Base-by-base conservation (phyloP, 495 filamentous ascomycete genomes). In the Penicillium goetzii region DNA sequence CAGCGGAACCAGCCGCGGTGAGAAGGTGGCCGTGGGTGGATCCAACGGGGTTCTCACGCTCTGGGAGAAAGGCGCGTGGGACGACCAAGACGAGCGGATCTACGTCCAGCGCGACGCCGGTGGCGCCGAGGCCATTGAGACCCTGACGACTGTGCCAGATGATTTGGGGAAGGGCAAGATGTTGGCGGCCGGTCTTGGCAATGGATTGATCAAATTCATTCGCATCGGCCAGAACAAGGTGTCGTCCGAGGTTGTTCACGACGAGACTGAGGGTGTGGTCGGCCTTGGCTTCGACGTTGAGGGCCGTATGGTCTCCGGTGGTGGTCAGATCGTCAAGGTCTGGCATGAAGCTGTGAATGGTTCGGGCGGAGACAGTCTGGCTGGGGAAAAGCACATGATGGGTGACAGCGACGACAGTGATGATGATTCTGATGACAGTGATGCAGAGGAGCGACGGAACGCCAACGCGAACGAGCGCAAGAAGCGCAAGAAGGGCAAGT, bases 41-140 rank as follows among this genome's bases (percentile, higher is more conserved):
- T 86, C 87, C 12, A 86, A 83, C 10, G 95, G 95, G 17, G 85
- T 96, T 6, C 67, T 97, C 63, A 96, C 93, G 11, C 80, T 97
- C 2, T 99, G 95, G 95, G 93, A 98, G 69, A 89, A 86, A 65
- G 95, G 93, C 1, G 84, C 87, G 1, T 98, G 95, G 93, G 93
- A 96, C 68, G 93, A 97, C 75, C 92, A 96, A 73, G 90, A 95
- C 64, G 92, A 96, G 73, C 85, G 92, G 5, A 88, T 98, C 61
- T 84, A 89, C 52, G 83, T 97, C 10, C 83, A 88, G 57, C 75
- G 81, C 21, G 76, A 75, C 23, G 69, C 67, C 9, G 84, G 78
- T 19, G 88, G 84, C 33, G 83, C 82, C 26, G 92, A 93, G 65
- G 87, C 87, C 47, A 71, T 96, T 40, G 92, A 97, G 72, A 81